Percentiles rank a stretch among this genome's conserved stretches.
phyloP scores from a whole-genome alignment of 768 basidiomycete genomes.

The Trametes cingulata region DNA sequence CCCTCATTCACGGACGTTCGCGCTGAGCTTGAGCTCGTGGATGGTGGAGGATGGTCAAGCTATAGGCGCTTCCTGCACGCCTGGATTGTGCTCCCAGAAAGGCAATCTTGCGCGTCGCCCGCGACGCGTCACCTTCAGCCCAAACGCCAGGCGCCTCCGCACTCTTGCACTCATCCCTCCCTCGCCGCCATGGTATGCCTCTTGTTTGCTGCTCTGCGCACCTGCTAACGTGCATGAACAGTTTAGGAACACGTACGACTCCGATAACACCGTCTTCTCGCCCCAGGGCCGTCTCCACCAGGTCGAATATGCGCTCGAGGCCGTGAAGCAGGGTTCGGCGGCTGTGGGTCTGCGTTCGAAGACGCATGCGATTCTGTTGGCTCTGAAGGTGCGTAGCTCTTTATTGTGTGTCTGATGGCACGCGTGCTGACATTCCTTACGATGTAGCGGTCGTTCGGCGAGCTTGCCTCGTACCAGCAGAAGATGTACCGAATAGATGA shows the following conservation, averaged over 20 bases:
- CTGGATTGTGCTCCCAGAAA: neutral
- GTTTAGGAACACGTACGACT: constrained; percentile 98
- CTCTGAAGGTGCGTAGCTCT: constrained; percentile 71
- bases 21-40: neutral
- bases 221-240: constrained; percentile 32
- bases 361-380: constrained; percentile 90
- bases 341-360: constrained; percentile 95
- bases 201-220: neutral
- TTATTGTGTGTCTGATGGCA: neutral
- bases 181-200: constrained; percentile 19
- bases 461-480: constrained; percentile 99
- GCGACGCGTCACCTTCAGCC: constrained; percentile 26
- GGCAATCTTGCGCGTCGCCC: constrained; percentile 27
- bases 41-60: neutral
- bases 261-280: constrained; percentile 96
- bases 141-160: constrained; percentile 5
- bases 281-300: constrained; percentile 97
- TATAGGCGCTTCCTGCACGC: neutral
- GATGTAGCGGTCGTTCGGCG: constrained; percentile 91
- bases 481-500: constrained; percentile 99
- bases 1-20: neutral
- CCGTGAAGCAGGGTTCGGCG: constrained; percentile 99
- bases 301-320: constrained; percentile 98
- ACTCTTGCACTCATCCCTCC: constrained; percentile 5
- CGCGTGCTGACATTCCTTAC: constrained; percentile 3